Evolutionary conservation across 2,329 filamentous ascomycete species (phyloP).

Genomic region (Fusarium abutilonis): DNA sequence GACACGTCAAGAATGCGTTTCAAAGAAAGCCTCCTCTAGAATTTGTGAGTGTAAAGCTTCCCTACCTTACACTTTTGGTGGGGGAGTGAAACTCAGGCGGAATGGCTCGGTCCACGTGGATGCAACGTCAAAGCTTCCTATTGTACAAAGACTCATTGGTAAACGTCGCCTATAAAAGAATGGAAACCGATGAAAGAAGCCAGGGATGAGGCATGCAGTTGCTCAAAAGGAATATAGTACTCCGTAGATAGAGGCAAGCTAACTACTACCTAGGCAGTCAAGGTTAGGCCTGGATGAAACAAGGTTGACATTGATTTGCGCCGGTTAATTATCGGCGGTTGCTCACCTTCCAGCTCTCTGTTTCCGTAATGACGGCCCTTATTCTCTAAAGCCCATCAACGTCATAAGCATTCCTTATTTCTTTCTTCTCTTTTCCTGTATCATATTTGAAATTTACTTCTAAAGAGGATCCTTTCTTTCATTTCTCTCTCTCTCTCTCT

Average conservation of each 20-base stretch:
- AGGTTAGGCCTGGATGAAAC: not conserved
- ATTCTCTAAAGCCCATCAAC: conserved; percentile 19
- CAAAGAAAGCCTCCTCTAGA: conserved; percentile 10
- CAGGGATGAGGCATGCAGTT: not conserved
- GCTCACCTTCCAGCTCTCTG: conserved; percentile 16
- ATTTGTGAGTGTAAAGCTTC: conserved; percentile 13
- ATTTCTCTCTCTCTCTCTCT: not conserved
- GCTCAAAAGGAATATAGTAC: not conserved
- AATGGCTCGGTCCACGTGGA: conserved; percentile 30
- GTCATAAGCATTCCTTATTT: conserved; percentile 23
- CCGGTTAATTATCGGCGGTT: conserved; percentile 47
- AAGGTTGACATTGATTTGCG: conserved; percentile 32
- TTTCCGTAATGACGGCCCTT: conserved; percentile 27
- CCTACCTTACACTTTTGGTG: conserved; percentile 19
- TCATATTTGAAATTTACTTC: not conserved
- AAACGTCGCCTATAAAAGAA: not conserved
- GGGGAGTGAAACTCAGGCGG: conserved; percentile 27
- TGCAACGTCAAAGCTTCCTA: conserved; percentile 22
- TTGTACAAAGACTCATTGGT: conserved; percentile 3
- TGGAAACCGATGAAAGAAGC: not conserved
- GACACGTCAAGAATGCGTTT: conserved; percentile 1
- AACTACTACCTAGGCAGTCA: not conserved
- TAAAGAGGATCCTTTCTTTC: not conserved
- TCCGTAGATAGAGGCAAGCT: not conserved
- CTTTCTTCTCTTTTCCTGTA: conserved; percentile 12